Conservation (phyloP, 495 filamentous ascomycete species). For the Hypoxylon fuscum region DNA sequence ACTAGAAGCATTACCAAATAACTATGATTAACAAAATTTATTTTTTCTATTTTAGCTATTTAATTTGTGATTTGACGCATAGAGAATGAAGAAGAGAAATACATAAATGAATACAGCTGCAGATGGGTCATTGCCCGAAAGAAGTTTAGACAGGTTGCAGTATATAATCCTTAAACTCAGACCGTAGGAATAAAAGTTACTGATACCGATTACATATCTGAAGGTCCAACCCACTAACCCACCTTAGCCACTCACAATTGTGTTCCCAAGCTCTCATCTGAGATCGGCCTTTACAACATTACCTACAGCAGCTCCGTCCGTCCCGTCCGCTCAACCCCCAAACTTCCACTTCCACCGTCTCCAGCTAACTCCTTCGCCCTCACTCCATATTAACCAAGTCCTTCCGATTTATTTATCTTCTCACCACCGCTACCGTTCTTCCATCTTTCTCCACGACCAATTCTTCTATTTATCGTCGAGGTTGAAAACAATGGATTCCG, state of each 20-base stretch:
- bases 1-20: too few relatives aligned
- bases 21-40: too few relatives aligned
- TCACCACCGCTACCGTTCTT: constrained; percentile 30
- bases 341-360: constrained; percentile 21
- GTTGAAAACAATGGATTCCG: constrained; percentile 52
- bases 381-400: constrained; percentile 12
- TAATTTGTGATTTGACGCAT: too few relatives aligned
- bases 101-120: background rate
- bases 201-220: constrained; percentile 14
- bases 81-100: too few relatives aligned
- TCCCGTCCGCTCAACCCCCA: constrained; percentile 26
- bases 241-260: constrained; percentile 17
- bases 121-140: constrained; percentile 18
- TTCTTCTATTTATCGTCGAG: constrained; percentile 17
- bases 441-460: constrained; percentile 5
- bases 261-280: background rate
- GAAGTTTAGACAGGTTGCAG: constrained; percentile 12
- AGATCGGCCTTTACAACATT: constrained; percentile 35
- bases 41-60: too few relatives aligned
- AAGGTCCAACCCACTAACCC: constrained; percentile 22
- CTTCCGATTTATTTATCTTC: constrained; percentile 4
- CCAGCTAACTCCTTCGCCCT: constrained; percentile 24
- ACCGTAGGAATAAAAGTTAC: constrained; percentile 19
- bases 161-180: background rate
- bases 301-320: constrained; percentile 22